phyloP scores from a whole-genome alignment of 768 basidiomycete genomes.

The Naganishia vishniacii region DNA sequence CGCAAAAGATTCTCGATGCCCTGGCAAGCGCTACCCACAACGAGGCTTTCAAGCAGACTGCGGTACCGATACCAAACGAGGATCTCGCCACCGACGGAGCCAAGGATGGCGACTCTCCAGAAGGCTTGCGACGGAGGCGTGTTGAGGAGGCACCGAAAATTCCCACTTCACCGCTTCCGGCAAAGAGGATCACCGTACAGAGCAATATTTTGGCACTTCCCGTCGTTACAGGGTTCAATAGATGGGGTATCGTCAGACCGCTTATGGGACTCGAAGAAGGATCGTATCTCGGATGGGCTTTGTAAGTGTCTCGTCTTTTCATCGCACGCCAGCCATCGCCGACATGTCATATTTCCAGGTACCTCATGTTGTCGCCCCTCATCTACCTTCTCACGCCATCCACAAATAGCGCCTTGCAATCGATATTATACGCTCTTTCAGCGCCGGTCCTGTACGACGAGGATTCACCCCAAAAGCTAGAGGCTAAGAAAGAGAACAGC shows the following conservation, averaged over 20 bases:
- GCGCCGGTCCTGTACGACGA: slow-evolving; percentile 41
- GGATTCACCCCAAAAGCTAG: too few species aligned
- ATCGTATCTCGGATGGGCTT: slow-evolving; percentile 65
- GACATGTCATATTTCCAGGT: slow-evolving; percentile 43
- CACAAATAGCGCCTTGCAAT: slow-evolving; percentile 61
- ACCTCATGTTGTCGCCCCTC: slow-evolving; percentile 62
- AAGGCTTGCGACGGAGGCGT: not conserved
- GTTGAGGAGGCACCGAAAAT: not conserved
- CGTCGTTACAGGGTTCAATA: slow-evolving; percentile 43
- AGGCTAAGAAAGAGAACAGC: too few species aligned
- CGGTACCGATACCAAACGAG: slow-evolving; percentile 34
- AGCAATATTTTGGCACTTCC: slow-evolving; percentile 42
- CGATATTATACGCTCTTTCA: slow-evolving; percentile 69
- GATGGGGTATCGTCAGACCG: slow-evolving; percentile 38
- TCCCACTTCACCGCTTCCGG: not conserved
- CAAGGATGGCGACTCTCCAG: not conserved
- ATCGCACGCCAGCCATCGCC: slow-evolving; percentile 35
- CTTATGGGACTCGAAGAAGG: slow-evolving; percentile 54
- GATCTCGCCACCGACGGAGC: slow-evolving; percentile 29
- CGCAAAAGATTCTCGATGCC: slow-evolving; percentile 78
- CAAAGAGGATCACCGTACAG: slow-evolving; percentile 35
- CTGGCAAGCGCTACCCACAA: slow-evolving; percentile 56
- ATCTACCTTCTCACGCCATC: slow-evolving; percentile 67
- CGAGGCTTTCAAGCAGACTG: not conserved
- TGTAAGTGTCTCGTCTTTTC: slow-evolving; percentile 50